Evolutionary conservation across 129 eudicot species (phyloP).

Genomic region (Artemisia argyi): DNA sequence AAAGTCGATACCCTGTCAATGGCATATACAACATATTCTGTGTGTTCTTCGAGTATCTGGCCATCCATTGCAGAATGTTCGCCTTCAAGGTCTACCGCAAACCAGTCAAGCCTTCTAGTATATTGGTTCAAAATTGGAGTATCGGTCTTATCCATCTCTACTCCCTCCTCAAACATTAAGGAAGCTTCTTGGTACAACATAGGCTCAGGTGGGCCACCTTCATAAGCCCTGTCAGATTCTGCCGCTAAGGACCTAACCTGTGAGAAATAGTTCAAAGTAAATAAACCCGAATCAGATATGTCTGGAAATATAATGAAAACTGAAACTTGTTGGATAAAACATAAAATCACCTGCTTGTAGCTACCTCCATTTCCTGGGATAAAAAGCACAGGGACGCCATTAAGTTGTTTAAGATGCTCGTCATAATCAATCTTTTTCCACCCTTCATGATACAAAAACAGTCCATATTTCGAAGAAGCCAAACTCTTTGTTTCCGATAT

Average conservation of each 20-base stretch:
- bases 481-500: slow-evolving; percentile 48
- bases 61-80: slow-evolving; percentile 99
- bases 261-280: slow-evolving; percentile 13
- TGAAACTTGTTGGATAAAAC: background rate
- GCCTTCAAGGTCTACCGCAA: slow-evolving; percentile 99
- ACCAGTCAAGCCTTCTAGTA: slow-evolving; percentile 80
- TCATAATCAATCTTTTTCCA: slow-evolving; percentile 81
- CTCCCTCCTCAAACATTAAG: slow-evolving; percentile 43
- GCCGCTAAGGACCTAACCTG: slow-evolving; percentile 95
- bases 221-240: slow-evolving; percentile 93
- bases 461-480: slow-evolving; percentile 62
- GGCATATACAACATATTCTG: slow-evolving; percentile 61
- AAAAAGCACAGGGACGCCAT: slow-evolving; percentile 87
- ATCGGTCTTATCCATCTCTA: slow-evolving; percentile 41
- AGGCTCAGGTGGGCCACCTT: slow-evolving; percentile 85
- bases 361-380: slow-evolving; percentile 99
- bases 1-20: too few relatives aligned
- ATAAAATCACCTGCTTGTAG: slow-evolving; percentile 82
- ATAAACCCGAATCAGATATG: too few relatives aligned
- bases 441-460: slow-evolving; percentile 92
- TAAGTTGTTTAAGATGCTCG: slow-evolving; percentile 74
- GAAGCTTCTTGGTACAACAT: slow-evolving; percentile 70
- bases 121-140: slow-evolving; percentile 56
- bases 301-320: slow-evolving; percentile 5
- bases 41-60: slow-evolving; percentile 91